These are phyloP conservation scores for Arachnopeziza araneosa DNA, from an alignment of 2,329 filamentous ascomycete species.

Conservation along the genomic window DNA sequence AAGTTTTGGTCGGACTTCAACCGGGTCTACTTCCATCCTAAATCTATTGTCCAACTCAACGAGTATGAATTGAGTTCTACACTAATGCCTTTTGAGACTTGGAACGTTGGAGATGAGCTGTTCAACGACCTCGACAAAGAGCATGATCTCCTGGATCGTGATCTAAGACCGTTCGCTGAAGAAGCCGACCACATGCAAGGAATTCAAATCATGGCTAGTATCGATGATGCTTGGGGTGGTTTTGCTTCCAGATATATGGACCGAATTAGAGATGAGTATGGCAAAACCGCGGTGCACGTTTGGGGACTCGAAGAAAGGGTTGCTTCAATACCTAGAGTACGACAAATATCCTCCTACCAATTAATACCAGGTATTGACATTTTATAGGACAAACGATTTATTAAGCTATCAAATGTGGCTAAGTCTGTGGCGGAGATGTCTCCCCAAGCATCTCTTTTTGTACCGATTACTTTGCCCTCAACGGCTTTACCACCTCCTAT, in stretches of 20 bases:
- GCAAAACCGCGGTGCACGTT: conserved; percentile 79
- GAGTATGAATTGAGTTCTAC: conserved; percentile 80
- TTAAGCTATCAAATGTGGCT: conserved; percentile 68
- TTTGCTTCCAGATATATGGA: conserved; percentile 71
- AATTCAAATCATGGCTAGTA: conserved; percentile 66
- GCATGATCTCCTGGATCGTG: conserved; percentile 83
- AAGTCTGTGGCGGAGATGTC: conserved; percentile 64
- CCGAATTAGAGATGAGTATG: conserved; percentile 80
- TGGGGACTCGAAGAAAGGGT: conserved; percentile 71
- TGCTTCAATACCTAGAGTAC: conserved; percentile 48
- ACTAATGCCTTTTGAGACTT: conserved; percentile 77
- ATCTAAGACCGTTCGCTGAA: conserved; percentile 81
- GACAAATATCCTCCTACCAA: conserved; percentile 7
- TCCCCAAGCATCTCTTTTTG: conserved; percentile 67
- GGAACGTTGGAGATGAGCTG: conserved; percentile 66
- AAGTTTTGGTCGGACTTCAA: conserved; percentile 97
- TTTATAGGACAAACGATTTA: conserved; percentile 52
- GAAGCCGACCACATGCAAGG: conserved; percentile 92
- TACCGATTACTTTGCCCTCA: conserved; percentile 66
- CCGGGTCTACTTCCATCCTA: conserved; percentile 85
- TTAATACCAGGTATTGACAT: background rate
- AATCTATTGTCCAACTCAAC: conserved; percentile 78
- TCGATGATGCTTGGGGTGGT: conserved; percentile 78
- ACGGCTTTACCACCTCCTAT: conserved; percentile 50
- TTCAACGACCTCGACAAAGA: conserved; percentile 70